These are phyloP conservation scores for Pyrenophora seminiperda DNA, from an alignment of 2,329 filamentous ascomycete genomes.

Conservation along the genomic window DNA sequence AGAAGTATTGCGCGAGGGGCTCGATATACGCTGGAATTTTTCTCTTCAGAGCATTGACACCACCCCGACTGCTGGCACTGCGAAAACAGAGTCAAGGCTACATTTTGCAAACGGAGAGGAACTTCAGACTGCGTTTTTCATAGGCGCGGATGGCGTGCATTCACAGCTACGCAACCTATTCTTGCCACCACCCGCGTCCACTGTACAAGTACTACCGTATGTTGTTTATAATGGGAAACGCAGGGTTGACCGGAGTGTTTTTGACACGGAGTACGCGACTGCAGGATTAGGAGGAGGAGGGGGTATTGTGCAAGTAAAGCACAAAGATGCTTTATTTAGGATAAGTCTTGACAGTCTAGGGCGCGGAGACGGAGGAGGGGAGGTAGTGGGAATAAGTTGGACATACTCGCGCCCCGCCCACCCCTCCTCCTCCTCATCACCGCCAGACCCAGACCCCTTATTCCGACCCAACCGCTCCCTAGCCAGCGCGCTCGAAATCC, in stretches of 20 bases:
- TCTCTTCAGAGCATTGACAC: slow-evolving; percentile 23
- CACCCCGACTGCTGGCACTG: not conserved
- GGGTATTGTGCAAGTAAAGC: slow-evolving; percentile 41
- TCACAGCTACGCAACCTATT: slow-evolving; percentile 40
- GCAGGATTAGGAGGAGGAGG: slow-evolving; percentile 11
- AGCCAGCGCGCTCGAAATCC: slow-evolving; percentile 41
- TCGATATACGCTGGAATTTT: slow-evolving; percentile 46
- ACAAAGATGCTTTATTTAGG: slow-evolving; percentile 10
- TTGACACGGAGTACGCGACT: slow-evolving; percentile 18
- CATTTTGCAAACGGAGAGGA: slow-evolving; percentile 20
- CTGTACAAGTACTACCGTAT: slow-evolving; percentile 40
- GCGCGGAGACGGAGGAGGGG: too few relatives aligned
- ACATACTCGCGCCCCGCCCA: slow-evolving; percentile 46
- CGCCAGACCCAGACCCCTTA: slow-evolving; percentile 39
- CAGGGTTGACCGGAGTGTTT: slow-evolving; percentile 29
- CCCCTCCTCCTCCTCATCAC: too few relatives aligned
- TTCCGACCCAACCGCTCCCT: slow-evolving; percentile 43
- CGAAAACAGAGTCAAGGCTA: too few relatives aligned
- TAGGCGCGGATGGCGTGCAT: slow-evolving; percentile 49
- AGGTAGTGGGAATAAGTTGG: slow-evolving; percentile 46
- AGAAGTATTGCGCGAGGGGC: slow-evolving; percentile 39
- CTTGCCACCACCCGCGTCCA: slow-evolving; percentile 28
- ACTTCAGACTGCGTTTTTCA: slow-evolving; percentile 12
- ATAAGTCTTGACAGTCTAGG: too few relatives aligned
- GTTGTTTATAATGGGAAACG: slow-evolving; percentile 43